phyloP scores from a whole-genome alignment of 1,139 yeast species.

The Pichia sp. region DNA sequence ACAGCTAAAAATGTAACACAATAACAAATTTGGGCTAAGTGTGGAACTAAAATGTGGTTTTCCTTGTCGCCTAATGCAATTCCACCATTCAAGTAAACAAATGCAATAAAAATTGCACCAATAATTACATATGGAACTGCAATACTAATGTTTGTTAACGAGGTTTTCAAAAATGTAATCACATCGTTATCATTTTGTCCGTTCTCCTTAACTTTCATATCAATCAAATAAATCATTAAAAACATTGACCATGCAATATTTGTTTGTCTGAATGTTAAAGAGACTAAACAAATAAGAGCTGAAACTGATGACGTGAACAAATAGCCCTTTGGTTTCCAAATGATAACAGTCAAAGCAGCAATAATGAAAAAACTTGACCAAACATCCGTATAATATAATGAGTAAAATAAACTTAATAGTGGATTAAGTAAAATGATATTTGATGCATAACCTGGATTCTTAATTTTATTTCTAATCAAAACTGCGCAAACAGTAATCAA shows the following conservation, averaged over 20 bases:
- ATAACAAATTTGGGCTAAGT: conserved; percentile 76
- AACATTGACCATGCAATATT: conserved; percentile 81
- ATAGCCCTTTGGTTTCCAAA: conserved; percentile 23
- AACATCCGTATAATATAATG: conserved; percentile 83
- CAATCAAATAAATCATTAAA: conserved; percentile 50
- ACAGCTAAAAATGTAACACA: conserved; percentile 56
- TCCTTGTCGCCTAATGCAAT: conserved; percentile 84
- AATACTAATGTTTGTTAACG: conserved; percentile 27
- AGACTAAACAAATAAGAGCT: conserved; percentile 46
- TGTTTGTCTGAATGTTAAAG: conserved; percentile 81
- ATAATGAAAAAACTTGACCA: conserved; percentile 77
- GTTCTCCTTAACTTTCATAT: conserved; percentile 37
- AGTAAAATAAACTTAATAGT: conserved; percentile 61
- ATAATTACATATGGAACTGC: conserved; percentile 50
- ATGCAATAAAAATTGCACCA: conserved; percentile 45
- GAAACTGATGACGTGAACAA: conserved; percentile 26
- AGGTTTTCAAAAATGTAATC: conserved; percentile 23
- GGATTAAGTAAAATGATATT: conserved; percentile 57
- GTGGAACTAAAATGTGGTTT: conserved; percentile 68
- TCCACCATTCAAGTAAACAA: conserved; percentile 62
- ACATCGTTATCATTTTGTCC: conserved; percentile 26
- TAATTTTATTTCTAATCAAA: conserved; percentile 26
- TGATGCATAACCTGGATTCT: conserved; percentile 39
- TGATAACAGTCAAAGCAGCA: conserved; percentile 39
- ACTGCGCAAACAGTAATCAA: conserved; percentile 43